phyloP scores from a whole-genome alignment of 495 filamentous ascomycete species.

The Penicillium antarcticum region DNA sequence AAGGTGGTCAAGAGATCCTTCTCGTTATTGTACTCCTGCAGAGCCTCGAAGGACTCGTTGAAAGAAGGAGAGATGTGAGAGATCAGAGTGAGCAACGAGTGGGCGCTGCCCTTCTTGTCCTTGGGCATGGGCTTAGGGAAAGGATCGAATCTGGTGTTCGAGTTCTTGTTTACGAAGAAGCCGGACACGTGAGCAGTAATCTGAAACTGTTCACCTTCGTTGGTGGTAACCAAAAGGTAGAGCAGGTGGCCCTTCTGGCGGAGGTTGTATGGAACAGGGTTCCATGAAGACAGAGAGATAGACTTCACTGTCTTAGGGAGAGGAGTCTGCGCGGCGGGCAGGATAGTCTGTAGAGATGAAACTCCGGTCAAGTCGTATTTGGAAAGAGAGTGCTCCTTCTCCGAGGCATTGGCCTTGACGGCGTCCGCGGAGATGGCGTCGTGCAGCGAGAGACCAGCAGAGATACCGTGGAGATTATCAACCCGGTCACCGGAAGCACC shows the following conservation, averaged over 20 bases:
- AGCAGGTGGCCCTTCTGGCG: conserved; percentile 90
- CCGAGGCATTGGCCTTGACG: conserved; percentile 34
- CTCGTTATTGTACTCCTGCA: conserved; percentile 77
- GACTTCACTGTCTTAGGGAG: conserved; percentile 86
- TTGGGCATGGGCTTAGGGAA: conserved; percentile 69
- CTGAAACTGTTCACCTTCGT: conserved; percentile 89
- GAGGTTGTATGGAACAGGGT: conserved; percentile 88
- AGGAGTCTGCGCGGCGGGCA: conserved; percentile 60
- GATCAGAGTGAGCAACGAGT: conserved; percentile 84
- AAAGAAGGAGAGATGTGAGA: conserved; percentile 80
- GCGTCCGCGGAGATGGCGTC: conserved; percentile 62
- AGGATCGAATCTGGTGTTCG: conserved; percentile 89
- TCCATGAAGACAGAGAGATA: conserved; percentile 88
- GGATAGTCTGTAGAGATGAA: conserved; percentile 63
- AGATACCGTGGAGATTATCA: conserved; percentile 82
- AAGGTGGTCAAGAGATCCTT: conserved; percentile 90
- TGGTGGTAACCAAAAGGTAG: conserved; percentile 83
- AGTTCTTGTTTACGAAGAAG: conserved; percentile 94
- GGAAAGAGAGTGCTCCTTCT: conserved; percentile 55
- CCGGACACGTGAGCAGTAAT: conserved; percentile 91
- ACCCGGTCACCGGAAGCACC: conserved; percentile 85
- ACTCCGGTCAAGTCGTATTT: conserved; percentile 73
- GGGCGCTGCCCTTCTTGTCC: conserved; percentile 54
- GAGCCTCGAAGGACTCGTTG: conserved; percentile 60
- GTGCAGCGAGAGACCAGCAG: conserved; percentile 83